Evolutionary conservation across 1,284 basidiomycete species (phyloP), one percentile per base, ranked within the genome.

Genomic region (Golubevia pallescens): DNA sequence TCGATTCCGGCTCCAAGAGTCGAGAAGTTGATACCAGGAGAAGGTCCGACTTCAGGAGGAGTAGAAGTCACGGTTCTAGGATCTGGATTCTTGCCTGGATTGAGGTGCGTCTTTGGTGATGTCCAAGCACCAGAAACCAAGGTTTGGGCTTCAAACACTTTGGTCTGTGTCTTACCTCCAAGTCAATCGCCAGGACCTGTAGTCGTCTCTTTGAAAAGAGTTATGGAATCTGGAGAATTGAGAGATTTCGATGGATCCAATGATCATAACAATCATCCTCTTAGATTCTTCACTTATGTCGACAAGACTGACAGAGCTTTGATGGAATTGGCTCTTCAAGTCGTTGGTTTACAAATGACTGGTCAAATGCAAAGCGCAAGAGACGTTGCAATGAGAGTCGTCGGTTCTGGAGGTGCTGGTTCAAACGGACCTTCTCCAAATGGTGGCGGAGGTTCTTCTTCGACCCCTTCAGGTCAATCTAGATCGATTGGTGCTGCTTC

Each of bases 61-160:
- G 94, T 94, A 71, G 94, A 97, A 85, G 93, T 99, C 21, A 99
- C 97, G 0, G 88, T 99, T 3, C 90, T 97, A 1, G 97, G 97
- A 21, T 78, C 80, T 60, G 79, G 84, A 57, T 98, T 99, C 87
- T 77, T 85, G 16, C 87, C 86, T 10, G 88, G 87, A 48, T 85
- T 88, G 58, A 86, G 91, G 62, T 93, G 94, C 78, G 87, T 94
- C 4, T 99, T 99, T 86, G 96, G 96, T 32, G 93, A 93, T 70
- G 89, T 91, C 3, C 87, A 90, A 1, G 92, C 95, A 2, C 92
- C 91, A 62, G 92, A 91, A 21, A 97, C 95, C 0, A 92, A 93
- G 73, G 90, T 93, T 52, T 97, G 95, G 92, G 94, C 93, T 77
- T 91, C 94, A 68, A 96, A 94, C 76, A 96, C 96, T 52, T 89